These are phyloP conservation scores for Leishmania martiniquensis DNA, from an alignment of 208 protist species.

Conservation along the genomic window DNA sequence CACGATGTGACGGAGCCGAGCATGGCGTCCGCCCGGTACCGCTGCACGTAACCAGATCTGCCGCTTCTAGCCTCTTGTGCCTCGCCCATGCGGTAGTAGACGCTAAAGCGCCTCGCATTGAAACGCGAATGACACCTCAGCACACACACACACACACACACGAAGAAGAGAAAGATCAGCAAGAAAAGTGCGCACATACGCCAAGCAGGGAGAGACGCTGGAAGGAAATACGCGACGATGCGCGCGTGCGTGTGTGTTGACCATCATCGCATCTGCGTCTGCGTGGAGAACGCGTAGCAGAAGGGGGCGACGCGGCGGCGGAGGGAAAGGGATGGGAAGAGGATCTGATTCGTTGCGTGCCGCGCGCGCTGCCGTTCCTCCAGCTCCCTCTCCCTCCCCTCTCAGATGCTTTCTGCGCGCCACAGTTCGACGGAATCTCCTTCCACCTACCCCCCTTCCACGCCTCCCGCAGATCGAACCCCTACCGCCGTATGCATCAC, in stretches of 20 bases:
- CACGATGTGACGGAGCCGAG: background rate
- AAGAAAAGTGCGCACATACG: background rate
- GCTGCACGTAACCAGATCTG: background rate
- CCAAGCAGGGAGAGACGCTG: background rate
- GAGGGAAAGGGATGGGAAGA: background rate
- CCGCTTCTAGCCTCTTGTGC: background rate
- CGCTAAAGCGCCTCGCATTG: too few relatives aligned
- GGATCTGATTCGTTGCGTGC: background rate
- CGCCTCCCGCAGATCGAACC: background rate
- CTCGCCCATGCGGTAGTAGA: background rate
- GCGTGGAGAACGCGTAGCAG: background rate
- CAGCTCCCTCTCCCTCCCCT: background rate
- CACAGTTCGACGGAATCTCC: background rate
- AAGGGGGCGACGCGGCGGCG: background rate
- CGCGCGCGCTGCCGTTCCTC: background rate
- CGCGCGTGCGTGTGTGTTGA: background rate
- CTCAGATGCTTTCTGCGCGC: background rate
- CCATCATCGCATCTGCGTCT: background rate
- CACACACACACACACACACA: conserved; percentile 14
- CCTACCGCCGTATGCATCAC: background rate
- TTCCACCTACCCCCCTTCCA: background rate
- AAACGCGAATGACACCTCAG: too few relatives aligned
- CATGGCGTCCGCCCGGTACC: background rate
- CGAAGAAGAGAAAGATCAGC: background rate
- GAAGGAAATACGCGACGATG: too few relatives aligned